Percentiles rank a stretch among this genome's conserved stretches.
These are phyloP conservation scores for Blepharisma japonicum DNA, from an alignment of 73 alveolate species.

Conservation along the genomic window DNA sequence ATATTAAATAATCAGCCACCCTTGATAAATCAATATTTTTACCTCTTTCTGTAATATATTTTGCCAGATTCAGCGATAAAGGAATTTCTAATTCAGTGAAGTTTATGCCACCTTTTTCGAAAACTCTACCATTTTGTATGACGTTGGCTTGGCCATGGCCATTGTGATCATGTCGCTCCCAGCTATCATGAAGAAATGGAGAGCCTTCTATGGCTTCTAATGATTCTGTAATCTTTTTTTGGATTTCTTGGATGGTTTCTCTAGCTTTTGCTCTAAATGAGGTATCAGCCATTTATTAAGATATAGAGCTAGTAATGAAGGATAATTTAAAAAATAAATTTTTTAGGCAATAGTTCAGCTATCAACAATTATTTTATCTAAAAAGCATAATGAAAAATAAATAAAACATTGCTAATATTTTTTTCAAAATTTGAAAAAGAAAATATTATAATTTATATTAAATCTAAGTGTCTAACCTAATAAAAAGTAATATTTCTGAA, in stretches of 20 bases:
- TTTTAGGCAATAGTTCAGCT: no score
- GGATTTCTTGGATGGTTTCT: not conserved
- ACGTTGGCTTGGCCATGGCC: conserved; percentile 38
- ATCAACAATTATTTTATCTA: no score
- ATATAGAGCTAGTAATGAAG: no score
- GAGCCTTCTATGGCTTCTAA: conserved; percentile 26
- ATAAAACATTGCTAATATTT: no score
- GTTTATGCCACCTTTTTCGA: conserved; percentile 56
- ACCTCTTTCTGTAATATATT: conserved; percentile 31
- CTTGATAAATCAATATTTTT: conserved; percentile 4
- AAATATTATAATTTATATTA: no score
- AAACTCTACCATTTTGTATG: conserved; percentile 38
- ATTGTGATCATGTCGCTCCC: conserved; percentile 27
- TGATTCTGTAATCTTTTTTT: conserved; percentile 9
- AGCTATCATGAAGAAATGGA: conserved; percentile 21
- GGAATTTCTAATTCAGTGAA: conserved; percentile 37
- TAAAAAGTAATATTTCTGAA: no score
- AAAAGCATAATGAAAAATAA: no score
- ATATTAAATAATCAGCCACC: conserved; percentile 25
- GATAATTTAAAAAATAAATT: no score
- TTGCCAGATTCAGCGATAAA: not conserved
- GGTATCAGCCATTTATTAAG: conserved; percentile 11
- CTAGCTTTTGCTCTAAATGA: conserved; percentile 4
- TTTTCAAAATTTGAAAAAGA: no score
- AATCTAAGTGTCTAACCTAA: no score